A percentile compares a stretch with the other conserved stretches of the same genome.
These are phyloP conservation scores for Cordyceps tenuipes DNA, from an alignment of 2,329 filamentous ascomycete genomes.

Conservation along the genomic window DNA sequence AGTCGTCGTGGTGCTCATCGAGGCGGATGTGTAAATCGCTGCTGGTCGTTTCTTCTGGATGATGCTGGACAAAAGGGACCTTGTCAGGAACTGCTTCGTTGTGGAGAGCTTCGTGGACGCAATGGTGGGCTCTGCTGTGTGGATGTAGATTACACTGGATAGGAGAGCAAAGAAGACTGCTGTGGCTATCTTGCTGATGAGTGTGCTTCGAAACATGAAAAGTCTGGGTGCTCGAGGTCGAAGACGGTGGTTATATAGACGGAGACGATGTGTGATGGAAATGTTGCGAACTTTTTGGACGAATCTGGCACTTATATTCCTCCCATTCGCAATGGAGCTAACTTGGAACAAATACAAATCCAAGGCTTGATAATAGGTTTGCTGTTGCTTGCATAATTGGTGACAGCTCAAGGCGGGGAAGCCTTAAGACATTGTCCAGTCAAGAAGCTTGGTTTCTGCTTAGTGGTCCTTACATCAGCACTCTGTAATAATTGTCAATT, in stretches of 20 bases:
- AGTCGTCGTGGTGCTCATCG: not conserved
- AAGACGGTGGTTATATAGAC: constrained; percentile 1
- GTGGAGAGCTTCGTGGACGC: not conserved
- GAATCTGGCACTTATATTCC: not conserved
- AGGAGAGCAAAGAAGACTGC: not conserved
- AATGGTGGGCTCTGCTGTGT: not conserved
- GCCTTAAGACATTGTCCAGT: not conserved
- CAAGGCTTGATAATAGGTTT: not conserved
- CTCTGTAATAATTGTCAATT: not conserved
- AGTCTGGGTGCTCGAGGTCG: not conserved
- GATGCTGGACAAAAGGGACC: not conserved
- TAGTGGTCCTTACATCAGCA: constrained; percentile 4
- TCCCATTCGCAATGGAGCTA: not conserved
- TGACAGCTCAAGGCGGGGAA: not conserved
- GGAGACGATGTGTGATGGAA: not conserved
- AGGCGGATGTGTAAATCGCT: not conserved
- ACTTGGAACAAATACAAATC: not conserved
- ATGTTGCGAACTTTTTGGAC: constrained; percentile 1
- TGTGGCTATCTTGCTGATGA: not conserved
- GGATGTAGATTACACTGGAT: not conserved
- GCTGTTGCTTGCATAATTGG: not conserved
- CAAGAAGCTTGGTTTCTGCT: not conserved
- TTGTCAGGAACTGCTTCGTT: not conserved
- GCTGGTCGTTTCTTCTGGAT: not conserved
- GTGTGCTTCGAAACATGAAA: constrained; percentile 1